Base-by-base conservation (phyloP, 2,329 filamentous ascomycete genomes). In the Sporothrix pseudoabietina region DNA sequence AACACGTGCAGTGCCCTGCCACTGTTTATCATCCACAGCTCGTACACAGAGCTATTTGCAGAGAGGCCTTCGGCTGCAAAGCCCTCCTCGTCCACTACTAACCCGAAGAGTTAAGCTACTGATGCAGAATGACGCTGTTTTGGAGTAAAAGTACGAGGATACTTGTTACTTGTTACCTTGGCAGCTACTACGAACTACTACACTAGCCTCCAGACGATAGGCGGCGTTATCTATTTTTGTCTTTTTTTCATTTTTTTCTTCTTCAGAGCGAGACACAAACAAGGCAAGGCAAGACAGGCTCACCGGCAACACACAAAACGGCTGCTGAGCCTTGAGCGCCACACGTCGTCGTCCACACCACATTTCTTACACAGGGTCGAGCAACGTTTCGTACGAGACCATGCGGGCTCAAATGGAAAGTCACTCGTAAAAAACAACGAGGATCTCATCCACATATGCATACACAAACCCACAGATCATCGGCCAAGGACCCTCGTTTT, bases 201-300 rank as follows among this genome's bases (percentile, higher is more conserved):
- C 22, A 30, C n/a, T 30, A 47, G 5, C 35, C 1, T 26, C n/a
- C 19, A 47, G 44, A n/a, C 14, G 12, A 47, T 47, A 16, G n/a
- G 39, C 19, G 39, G 39, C 44, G 44, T 52, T 68, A 8, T 68
- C 65, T 68, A 68, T 68, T 68, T 68, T 68, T 68, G 44, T 68
- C 44, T 52, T 35, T 35, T 26, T 26, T 26, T 26, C 2, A 52
- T 68, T 68, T 68, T 68, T 44, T 68, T 44, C 35, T 35, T 35
- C 35, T 7, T 35, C 35, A 35, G 35, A 35, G 35, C 4, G 49
- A 35, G 8, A 49, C 47, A 61, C 12, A 26, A 32, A n/a, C 16
- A 61, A 19, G 30, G 12, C 16, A 68, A 32, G n/a, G 30, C 9
- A 32, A 26, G 63, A 30, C 57, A 35, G 26, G 26, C 26, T 26